Base-by-base conservation (phyloP, 331 rosid genomes). In the Spiraea crenata region DNA sequence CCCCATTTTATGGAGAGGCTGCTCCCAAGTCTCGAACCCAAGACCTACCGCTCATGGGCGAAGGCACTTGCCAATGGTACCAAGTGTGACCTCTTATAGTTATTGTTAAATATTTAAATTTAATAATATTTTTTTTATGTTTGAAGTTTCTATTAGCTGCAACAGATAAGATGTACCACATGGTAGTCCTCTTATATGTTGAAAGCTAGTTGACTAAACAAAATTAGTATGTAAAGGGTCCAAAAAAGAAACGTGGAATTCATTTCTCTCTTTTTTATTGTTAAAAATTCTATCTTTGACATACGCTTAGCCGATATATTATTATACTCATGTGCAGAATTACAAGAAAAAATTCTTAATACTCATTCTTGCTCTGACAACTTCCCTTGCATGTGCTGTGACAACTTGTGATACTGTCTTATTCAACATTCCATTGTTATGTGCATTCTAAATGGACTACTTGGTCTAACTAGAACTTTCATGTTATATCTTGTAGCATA, bases 401-500 rank as follows among this genome's bases (percentile, higher is more conserved):
- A 13, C 16, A 9, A 66, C 74, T 68, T 45, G 20, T 37, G 19
- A 7, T 38, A 10, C 37, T 59, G 7, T 7, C 13, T 37, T 72
- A 19, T 17, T 16, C 25, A 63, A 51, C 45, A 7, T 9, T 47
- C 17, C 12, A 34, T 66, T 25, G 13, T 13, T 12, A 1, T 72
- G 48, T 13, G 25, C 65, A 62, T 48, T 55, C 41, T 9, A 39
- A 48, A 3, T 11, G 40, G 17, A 10, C 37, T 5, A 46, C 42
- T 63, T 55, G 54, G 73, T 64, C 45, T 57, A 42, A 51, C 71
- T 51, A 65, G 67, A 7, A 68, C 71, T 42, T 74, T 78, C 49
- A 5, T 67, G 51, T 59, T 86, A 64, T 73, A 73, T 78, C 69
- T 81, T 87, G 82, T 78, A 93, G 98, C 56, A 71, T 87, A 20